Base-by-base conservation (phyloP, 169 alveolate genomes). In the Cryptosporidium ubiquitum region DNA sequence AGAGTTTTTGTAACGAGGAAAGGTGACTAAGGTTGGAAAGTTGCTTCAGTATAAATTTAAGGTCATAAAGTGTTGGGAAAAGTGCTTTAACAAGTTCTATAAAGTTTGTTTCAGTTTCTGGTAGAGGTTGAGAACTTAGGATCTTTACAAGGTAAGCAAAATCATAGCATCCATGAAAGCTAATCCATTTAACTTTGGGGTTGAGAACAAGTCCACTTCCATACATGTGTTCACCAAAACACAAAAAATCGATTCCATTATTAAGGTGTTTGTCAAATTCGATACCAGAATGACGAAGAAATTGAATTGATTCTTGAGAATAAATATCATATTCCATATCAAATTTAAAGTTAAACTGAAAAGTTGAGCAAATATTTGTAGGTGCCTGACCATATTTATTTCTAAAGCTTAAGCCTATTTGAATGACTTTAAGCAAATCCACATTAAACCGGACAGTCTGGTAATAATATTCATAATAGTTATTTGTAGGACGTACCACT, bases 151-250 rank as follows among this genome's bases (percentile, higher is more conserved):
- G 86, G 89, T 98, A 98, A 26, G 98, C 99, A 91, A 98, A 98
- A 93, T 98, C 99, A 93, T 96, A 98, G 84, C 98, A 94, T 29
- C 99, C 99, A 84, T 98, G 99, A 89, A 97, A 98, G 64, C 99
- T 96, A 5, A 98, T 96, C 99, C 99, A 98, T 47, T 95, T 94
- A n/a, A 98, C 95, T 84, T 97, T 98, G 44, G 97, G 99, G 92
- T 98, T 97, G 94, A 98, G 94, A 18, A 97, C 98, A 35, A 98
- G 91, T 0, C 99, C 99, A 57, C 97, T 93, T 31, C 96, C 94
- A 95, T 97, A 96, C 70, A 97, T 95, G 58, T 96, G 92, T 93
- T 98, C 99, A 12, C 99, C 99, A 91, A 98, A 98, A 84, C 95
- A 96, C 26, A 94, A 92, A 68, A 95, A 96, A 35, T 95, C 97